Base-by-base conservation (phyloP, 2,329 filamentous ascomycete species). In the Westerdykella ornata region DNA sequence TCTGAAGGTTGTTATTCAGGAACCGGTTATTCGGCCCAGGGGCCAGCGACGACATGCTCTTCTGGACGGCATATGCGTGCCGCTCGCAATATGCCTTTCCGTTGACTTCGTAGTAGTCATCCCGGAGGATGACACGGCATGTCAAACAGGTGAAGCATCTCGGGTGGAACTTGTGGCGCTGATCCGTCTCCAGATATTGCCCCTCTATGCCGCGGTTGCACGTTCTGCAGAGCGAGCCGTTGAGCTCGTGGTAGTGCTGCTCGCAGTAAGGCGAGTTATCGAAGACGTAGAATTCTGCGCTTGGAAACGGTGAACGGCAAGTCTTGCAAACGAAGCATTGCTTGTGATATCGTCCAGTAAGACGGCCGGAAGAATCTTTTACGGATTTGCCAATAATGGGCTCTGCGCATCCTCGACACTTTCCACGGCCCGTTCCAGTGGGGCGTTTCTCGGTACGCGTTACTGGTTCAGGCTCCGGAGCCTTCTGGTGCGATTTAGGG, bases 311-410 rank as follows among this genome's bases (percentile, higher is more conserved):
- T 40, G 81, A 76, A 9, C 74, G 72, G 70, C 92, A 98, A 1
- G 84, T 88, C 4, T 80, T 78, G 73, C 92, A 98, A 9, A 90
- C 85, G 61, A 98, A 97, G 52, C 90, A 98, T 4, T 84, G 78
- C 65, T 94, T 94, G 73, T 98, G 92, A 65, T 95, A 98, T 48
- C 88, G 83, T 8, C 92, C 92, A 0, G 87, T 94, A 17, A 98
- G 73, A 17, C 89, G 82, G 13, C 92, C 92, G 55, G 96, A 92
- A 1, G 88, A 88, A 12, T 88, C 94, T 26, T 90, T 94, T 43
- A 98, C 82, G 1, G 88, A 95, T 68, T 96, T 97, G 15, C 88
- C 90, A 34, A 80, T 78, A 54, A 98, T 97, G 5, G 76, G 71
- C 35, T 84, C 72, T 3, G 78, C 74, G 65, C 92, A 98, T 1